phyloP scores from a whole-genome alignment of 306 rosid genomes.

The Comarum palustre region DNA sequence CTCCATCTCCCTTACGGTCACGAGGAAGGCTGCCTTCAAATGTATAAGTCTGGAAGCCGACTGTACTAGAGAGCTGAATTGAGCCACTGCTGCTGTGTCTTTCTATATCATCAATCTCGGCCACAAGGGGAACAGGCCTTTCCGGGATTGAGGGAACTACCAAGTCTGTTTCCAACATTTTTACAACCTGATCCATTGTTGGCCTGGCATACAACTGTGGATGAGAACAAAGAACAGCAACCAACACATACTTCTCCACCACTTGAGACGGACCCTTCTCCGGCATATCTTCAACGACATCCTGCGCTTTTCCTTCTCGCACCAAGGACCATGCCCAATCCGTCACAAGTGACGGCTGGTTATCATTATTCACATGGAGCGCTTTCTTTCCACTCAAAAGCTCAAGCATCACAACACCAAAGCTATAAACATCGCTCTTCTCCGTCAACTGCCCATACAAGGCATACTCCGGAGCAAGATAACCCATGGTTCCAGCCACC shows the following conservation, averaged over 20 bases:
- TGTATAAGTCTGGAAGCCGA: constrained; percentile 57
- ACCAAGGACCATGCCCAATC: constrained; percentile 95
- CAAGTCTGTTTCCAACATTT: constrained; percentile 82
- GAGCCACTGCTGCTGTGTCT: constrained; percentile 62
- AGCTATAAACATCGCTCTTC: constrained; percentile 86
- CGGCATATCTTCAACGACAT: constrained; percentile 78
- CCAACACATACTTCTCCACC: constrained; percentile 75
- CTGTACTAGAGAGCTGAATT: constrained; percentile 47
- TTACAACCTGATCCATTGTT: constrained; percentile 93
- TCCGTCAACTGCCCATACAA: constrained; percentile 90
- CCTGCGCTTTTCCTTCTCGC: constrained; percentile 55
- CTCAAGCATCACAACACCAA: constrained; percentile 87
- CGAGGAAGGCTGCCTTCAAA: constrained; percentile 29
- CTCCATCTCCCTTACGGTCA: constrained; percentile 34
- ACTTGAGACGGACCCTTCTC: constrained; percentile 57
- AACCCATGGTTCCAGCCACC: constrained; percentile 97
- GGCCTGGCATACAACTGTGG: constrained; percentile 95
- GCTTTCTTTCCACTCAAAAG: constrained; percentile 93
- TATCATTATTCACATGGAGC: constrained; percentile 44
- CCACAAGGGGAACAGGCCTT: constrained; percentile 70
- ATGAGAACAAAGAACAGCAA: constrained; percentile 87
- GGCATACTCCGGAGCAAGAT: constrained; percentile 96
- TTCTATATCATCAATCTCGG: constrained; percentile 68
- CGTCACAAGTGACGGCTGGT: constrained; percentile 57
- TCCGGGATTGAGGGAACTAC: constrained; percentile 72